Evolutionary conservation across 2,329 filamentous ascomycete genomes (phyloP).

Genomic region (Cytospora paraplurivora): DNA sequence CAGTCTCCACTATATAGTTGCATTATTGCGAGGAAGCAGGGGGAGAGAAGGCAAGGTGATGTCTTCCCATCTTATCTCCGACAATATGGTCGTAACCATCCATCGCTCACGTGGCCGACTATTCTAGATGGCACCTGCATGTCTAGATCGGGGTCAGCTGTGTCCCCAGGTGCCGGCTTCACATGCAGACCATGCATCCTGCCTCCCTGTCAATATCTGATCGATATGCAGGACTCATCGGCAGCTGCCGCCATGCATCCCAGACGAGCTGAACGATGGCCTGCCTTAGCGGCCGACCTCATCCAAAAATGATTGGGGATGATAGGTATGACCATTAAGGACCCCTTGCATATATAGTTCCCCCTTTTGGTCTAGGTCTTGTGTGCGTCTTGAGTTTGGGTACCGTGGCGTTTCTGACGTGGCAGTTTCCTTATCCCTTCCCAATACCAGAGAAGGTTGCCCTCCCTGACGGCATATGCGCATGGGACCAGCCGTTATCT

Average conservation of each 20-base stretch:
- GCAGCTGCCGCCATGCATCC: constrained; percentile 10
- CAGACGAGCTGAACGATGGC: constrained; percentile 1
- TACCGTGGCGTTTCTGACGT: background rate
- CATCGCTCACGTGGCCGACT: constrained; percentile 8
- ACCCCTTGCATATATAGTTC: constrained; percentile 15
- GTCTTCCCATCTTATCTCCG: background rate
- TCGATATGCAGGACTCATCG: background rate
- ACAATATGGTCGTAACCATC: background rate
- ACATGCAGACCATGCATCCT: constrained; percentile 14
- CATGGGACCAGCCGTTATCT: background rate
- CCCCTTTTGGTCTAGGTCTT: constrained; percentile 16
- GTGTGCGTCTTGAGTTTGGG: background rate
- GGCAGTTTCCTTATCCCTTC: background rate
- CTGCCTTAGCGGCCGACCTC: constrained; percentile 1
- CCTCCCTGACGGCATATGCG: background rate
- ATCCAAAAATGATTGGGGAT: background rate
- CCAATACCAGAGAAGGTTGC: background rate
- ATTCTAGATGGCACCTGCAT: constrained; percentile 25
- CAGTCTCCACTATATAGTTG: background rate
- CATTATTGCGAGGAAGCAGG: background rate
- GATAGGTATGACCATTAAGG: background rate
- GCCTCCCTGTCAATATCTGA: background rate
- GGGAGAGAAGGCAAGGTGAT: background rate
- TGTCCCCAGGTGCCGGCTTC: constrained; percentile 3
- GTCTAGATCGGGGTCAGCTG: constrained; percentile 27